Evolutionary conservation across 306 rosid species (phyloP).

Genomic region (Vachellia collinsii): DNA sequence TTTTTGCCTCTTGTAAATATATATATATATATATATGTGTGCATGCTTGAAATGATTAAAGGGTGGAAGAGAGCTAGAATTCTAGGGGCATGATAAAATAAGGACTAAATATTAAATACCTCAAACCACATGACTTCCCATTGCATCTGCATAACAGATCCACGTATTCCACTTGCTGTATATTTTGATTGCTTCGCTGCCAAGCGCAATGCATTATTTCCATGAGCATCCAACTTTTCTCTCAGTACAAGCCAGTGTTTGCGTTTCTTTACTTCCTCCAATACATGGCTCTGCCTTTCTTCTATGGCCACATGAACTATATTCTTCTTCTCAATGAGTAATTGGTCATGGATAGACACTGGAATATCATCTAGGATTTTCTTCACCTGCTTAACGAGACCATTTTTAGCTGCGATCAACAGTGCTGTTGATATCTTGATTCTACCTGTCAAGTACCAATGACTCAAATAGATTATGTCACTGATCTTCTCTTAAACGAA

Average conservation of each 20-base stretch:
- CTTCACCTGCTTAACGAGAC: not conserved
- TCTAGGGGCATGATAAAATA: too few relatives aligned
- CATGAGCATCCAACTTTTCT: not conserved
- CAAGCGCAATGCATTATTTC: not conserved
- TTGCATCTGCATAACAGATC: not conserved
- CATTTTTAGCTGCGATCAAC: not conserved
- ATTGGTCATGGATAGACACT: not conserved
- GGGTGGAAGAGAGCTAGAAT: too few relatives aligned
- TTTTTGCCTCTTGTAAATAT: too few relatives aligned
- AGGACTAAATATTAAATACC: not conserved
- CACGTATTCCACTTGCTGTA: not conserved
- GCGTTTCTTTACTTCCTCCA: too few relatives aligned
- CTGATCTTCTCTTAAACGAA: not conserved
- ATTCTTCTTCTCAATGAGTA: not conserved
- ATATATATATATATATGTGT: too few relatives aligned
- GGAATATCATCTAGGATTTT: not conserved
- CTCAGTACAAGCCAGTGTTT: too few relatives aligned
- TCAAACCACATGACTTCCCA: not conserved
- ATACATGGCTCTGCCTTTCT: not conserved
- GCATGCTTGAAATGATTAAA: too few relatives aligned
- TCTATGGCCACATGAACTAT: not conserved
- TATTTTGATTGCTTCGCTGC: not conserved
- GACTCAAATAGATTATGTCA: too few relatives aligned
- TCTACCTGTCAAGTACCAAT: not conserved
- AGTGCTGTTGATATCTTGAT: not conserved